Conservation (phyloP, 108 stramenopile genomes). For the Aureococcus anophagefferens region DNA sequence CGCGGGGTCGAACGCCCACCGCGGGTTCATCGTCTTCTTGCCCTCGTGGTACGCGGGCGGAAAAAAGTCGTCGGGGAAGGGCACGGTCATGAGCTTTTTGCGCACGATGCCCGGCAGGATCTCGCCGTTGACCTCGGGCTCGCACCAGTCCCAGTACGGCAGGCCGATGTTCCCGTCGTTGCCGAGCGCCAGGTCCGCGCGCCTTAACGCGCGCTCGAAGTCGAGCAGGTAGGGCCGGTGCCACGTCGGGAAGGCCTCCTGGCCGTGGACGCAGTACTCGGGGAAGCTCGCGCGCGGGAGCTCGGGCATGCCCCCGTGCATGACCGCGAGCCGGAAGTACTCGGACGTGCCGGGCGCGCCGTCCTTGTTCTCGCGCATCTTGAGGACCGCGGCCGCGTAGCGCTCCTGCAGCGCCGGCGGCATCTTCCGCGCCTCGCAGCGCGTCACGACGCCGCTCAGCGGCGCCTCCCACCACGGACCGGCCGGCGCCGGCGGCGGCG, state of each 20-base stretch:
- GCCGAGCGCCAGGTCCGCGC: not conserved
- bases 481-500: too few species aligned
- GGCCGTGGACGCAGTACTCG: constrained; percentile 1
- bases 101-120: not conserved
- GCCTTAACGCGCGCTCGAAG: not conserved
- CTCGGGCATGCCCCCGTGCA: constrained; percentile 10
- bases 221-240: constrained; percentile 9
- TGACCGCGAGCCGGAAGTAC: not conserved
- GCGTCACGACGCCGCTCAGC: too few species aligned
- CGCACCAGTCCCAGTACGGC: constrained; percentile 10
- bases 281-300: not conserved
- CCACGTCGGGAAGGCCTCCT: constrained; percentile 6
- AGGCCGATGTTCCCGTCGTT: not conserved
- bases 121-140: not conserved
- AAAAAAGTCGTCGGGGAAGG: too few species aligned
- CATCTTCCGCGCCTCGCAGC: too few species aligned
- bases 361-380: too few species aligned
- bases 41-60: too few species aligned
- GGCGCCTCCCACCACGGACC: too few species aligned
- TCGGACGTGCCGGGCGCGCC: constrained; percentile 5
- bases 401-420: too few species aligned
- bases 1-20: too few species aligned
- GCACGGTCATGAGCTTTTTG: too few species aligned
- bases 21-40: too few species aligned
- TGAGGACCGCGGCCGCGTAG: too few species aligned